A percentile compares a stretch with the other conserved stretches of the same genome.
Evolutionary conservation across 495 filamentous ascomycete species (phyloP).

Genomic region (Jackrogersella multiformis): DNA sequence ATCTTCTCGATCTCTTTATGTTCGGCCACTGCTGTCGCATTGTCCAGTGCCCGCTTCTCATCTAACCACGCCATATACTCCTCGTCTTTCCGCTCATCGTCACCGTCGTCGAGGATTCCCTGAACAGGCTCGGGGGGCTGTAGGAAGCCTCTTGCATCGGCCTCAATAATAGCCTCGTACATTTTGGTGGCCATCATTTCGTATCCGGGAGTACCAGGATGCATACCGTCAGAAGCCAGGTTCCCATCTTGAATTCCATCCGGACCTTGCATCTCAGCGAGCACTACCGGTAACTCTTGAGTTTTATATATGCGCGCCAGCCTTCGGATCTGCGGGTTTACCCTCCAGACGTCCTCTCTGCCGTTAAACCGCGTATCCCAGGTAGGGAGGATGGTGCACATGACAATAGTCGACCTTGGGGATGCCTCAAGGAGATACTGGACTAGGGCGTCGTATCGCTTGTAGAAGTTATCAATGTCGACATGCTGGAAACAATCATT

Average conservation of each 20-base stretch:
- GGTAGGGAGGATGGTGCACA: conserved; percentile 48
- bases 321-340: conserved; percentile 48
- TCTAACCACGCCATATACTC: conserved; percentile 36
- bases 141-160: conserved; percentile 43
- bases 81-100: conserved; percentile 45
- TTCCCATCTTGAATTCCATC: conserved; percentile 46
- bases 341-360: conserved; percentile 44
- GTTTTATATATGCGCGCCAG: conserved; percentile 47
- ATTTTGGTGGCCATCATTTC: conserved; percentile 51
- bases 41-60: conserved; percentile 27
- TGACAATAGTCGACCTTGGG: conserved; percentile 46
- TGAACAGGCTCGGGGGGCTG: conserved; percentile 40
- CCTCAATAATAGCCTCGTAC: conserved; percentile 46
- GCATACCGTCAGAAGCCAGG: conserved; percentile 49
- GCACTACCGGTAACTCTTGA: conserved; percentile 44
- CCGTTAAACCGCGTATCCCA: conserved; percentile 47
- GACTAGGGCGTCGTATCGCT: conserved; percentile 47
- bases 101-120: conserved; percentile 45
- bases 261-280: conserved; percentile 48
- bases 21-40: conserved; percentile 32
- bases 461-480: conserved; percentile 47
- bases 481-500: conserved; percentile 51
- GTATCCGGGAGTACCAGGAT: conserved; percentile 47
- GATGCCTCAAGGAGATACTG: conserved; percentile 45
- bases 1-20: conserved; percentile 42